Base-by-base conservation (phyloP, 1,139 yeast genomes). In the Zygoascus sp. region DNA sequence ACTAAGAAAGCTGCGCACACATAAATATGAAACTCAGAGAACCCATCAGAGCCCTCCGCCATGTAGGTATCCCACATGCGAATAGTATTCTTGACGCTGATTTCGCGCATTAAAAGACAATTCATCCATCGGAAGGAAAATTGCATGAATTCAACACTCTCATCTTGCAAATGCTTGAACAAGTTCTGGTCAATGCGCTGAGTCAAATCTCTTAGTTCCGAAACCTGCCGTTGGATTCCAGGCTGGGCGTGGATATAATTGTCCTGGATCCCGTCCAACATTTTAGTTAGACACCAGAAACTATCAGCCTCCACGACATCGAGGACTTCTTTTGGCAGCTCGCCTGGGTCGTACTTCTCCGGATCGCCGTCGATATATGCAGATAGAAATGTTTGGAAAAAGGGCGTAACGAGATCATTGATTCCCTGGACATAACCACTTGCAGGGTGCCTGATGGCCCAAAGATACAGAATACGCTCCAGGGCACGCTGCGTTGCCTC, bases 371-470 rank as follows among this genome's bases (percentile, higher is more conserved):
- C 64, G 9, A 73, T 64, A 62, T 90, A 90, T 51, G 83, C 81
- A 2, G 81, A 74, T 45, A 94, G 66, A 61, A 92, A 92, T 0
- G 92, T 83, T 64, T 92, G 96, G 65, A 77, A 90, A 63, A 94
- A 89, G 1, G 99, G 98, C 0, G 97, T 92, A 15, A 83, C 89
- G 48, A 92, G 73, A 65, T 92, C 99, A 63, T 92, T 92, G 49
- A 92, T 94, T 22, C 99, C 99, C 67, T 92, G 99, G n/a, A 92
- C 99, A 65, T 92, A 92, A 3, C 99, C 99, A 61, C 94, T 82
- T 3, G 97, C 97, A 0, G 99, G 98, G 62, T 94, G 98, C 52
- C 98, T 77, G 17, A 92, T 82, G 0, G 98, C 96, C 99, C 99
- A 92, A 28, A 92, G 71, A 59, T 88, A 94, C 44, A 92, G 68